These are phyloP conservation scores for Fomitopsis palustris DNA, from an alignment of 1,284 basidiomycete species.

Conservation along the genomic window DNA sequence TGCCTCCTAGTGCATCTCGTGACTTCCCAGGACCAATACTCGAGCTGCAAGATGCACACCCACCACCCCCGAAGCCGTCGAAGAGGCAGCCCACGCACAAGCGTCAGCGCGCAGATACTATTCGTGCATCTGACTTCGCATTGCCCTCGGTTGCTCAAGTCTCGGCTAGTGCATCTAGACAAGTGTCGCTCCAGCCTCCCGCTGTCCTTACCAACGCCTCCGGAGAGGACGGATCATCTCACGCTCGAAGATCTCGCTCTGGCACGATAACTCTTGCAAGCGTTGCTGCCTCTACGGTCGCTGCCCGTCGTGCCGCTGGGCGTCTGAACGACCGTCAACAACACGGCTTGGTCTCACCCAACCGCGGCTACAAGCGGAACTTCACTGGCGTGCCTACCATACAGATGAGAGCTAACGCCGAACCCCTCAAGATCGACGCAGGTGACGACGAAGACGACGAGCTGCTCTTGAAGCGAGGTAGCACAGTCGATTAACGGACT, in stretches of 20 bases:
- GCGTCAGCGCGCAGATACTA: conserved; percentile 44
- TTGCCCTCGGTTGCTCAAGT: conserved; percentile 9
- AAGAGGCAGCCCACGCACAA: conserved; percentile 18
- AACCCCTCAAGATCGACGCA: conserved; percentile 19
- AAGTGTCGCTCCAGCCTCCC: conserved; percentile 1
- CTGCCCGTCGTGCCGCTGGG: background rate
- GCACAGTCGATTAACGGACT: conserved; percentile 13
- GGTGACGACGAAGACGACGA: conserved; percentile 31
- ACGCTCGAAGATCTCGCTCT: conserved; percentile 26
- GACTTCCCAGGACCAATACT: background rate
- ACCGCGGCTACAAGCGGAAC: conserved; percentile 11
- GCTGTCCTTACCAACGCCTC: background rate
- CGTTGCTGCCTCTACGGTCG: conserved; percentile 1
- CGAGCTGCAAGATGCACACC: background rate
- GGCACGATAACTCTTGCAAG: conserved; percentile 27
- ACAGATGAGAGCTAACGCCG: conserved; percentile 23
- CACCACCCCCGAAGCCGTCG: background rate
- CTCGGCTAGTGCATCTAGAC: conserved; percentile 3
- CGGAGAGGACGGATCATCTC: background rate
- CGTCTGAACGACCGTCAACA: background rate
- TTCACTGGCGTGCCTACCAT: conserved; percentile 22
- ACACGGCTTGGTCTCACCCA: background rate
- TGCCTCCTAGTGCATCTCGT: background rate
- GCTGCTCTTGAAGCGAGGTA: conserved; percentile 29
- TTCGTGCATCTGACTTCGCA: conserved; percentile 42